These are phyloP conservation scores for Seminavis robusta DNA, from an alignment of 108 stramenopile species.

Conservation along the genomic window DNA sequence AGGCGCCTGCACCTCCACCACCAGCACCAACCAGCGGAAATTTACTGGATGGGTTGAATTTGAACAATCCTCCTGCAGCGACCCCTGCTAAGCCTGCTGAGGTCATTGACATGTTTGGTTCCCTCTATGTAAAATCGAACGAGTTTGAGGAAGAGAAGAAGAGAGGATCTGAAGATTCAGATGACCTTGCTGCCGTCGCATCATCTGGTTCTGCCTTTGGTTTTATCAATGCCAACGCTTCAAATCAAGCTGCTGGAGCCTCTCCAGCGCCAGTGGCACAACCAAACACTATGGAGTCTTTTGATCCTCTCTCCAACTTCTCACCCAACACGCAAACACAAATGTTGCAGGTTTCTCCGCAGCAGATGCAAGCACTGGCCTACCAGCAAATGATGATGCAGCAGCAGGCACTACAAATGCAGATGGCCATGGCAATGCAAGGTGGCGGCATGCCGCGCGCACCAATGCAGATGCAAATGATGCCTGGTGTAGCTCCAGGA, in stretches of 20 bases:
- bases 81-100: conserved; percentile 10
- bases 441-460: conserved; percentile 5
- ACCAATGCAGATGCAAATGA: conserved; percentile 11
- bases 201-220: conserved; percentile 67
- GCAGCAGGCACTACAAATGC: conserved; percentile 81
- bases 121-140: conserved; percentile 32
- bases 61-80: conserved; percentile 5
- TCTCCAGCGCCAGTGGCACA: too few relatives aligned
- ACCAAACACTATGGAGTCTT: too few relatives aligned
- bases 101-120: conserved; percentile 36
- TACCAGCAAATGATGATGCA: conserved; percentile 81
- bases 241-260: too few relatives aligned
- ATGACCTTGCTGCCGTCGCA: conserved; percentile 16
- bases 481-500: conserved; percentile 14
- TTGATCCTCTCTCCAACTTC: conserved; percentile 61
- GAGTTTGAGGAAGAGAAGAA: not conserved
- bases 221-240: too few relatives aligned
- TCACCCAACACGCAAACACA: conserved; percentile 17
- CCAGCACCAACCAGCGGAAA: conserved; percentile 8
- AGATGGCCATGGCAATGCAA: conserved; percentile 48
- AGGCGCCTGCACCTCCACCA: too few relatives aligned
- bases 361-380: conserved; percentile 78
- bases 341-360: conserved; percentile 40
- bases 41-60: conserved; percentile 13
- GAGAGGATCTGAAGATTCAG: not conserved